phyloP scores from a whole-genome alignment of 257 asterid genomes.

The Solanum verrucosum region DNA sequence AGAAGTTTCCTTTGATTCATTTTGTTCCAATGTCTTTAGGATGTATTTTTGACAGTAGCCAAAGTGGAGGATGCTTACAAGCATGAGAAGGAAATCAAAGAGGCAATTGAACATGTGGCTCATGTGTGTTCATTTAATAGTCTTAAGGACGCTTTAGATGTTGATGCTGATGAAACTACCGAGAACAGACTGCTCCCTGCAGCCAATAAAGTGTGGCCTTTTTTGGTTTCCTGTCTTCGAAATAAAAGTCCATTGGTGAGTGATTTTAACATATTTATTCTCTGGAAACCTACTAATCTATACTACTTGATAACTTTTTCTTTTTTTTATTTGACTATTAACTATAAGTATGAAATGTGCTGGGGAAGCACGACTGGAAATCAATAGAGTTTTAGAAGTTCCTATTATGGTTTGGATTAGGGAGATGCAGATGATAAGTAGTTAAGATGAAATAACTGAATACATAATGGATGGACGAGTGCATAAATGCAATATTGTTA shows the following conservation, averaged over 20 bases:
- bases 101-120: slow-evolving; percentile 42
- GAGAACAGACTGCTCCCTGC: slow-evolving; percentile 95
- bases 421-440: neutral
- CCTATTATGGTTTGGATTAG: neutral
- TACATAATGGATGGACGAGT: neutral
- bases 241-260: slow-evolving; percentile 75
- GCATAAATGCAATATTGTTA: neutral
- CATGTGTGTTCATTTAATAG: slow-evolving; percentile 34
- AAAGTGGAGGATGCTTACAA: slow-evolving; percentile 83
- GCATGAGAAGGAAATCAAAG: slow-evolving; percentile 65
- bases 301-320: neutral
- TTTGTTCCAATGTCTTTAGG: slow-evolving; percentile 27
- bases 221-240: slow-evolving; percentile 65
- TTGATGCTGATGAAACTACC: slow-evolving; percentile 59
- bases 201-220: slow-evolving; percentile 94
- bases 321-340: neutral
- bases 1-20: neutral
- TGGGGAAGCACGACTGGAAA: neutral
- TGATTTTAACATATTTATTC: neutral
- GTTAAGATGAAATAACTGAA: neutral
- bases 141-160: slow-evolving; percentile 61
- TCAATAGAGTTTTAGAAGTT: neutral
- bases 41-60: slow-evolving; percentile 54
- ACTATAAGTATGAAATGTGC: neutral
- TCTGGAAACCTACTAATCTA: neutral